Evolutionary conservation across 2,329 filamentous ascomycete species (phyloP).

Genomic region (Hymenoscyphus fraxineus): DNA sequence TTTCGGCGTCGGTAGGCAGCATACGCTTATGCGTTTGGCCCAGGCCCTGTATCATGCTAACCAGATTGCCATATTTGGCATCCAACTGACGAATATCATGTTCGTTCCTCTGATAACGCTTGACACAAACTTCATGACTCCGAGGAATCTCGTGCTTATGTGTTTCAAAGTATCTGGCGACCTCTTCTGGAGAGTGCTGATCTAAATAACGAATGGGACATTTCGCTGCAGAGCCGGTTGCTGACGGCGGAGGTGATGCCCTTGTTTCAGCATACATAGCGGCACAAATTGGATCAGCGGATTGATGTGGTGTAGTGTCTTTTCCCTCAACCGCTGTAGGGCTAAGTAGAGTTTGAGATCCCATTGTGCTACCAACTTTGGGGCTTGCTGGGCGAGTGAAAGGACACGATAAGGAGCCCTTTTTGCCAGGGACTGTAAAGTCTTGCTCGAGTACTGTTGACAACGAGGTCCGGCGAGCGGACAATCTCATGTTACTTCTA

Average conservation of each 20-base stretch:
- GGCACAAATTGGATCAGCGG: constrained; percentile 59
- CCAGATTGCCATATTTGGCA: constrained; percentile 81
- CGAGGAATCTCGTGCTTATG: constrained; percentile 94
- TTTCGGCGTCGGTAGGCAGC: constrained; percentile 56
- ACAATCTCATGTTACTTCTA: constrained; percentile 39
- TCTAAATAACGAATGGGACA: constrained; percentile 93
- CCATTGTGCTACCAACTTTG: constrained; percentile 24
- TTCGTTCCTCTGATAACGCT: constrained; percentile 83
- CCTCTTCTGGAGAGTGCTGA: constrained; percentile 87
- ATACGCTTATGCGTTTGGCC: constrained; percentile 85
- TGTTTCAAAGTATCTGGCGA: constrained; percentile 88
- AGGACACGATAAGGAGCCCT: constrained; percentile 75
- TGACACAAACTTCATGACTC: constrained; percentile 89
- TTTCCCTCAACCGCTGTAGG: constrained; percentile 32
- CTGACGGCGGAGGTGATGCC: constrained; percentile 42
- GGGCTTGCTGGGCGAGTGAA: constrained; percentile 49
- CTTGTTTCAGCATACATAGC: constrained; percentile 58
- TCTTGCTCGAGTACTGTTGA: constrained; percentile 76
- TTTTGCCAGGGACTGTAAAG: constrained; percentile 82
- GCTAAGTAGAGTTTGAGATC: constrained; percentile 26
- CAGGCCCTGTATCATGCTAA: constrained; percentile 90
- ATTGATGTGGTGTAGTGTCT: constrained; percentile 45
- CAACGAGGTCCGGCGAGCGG: constrained; percentile 50
- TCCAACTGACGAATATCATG: constrained; percentile 83
- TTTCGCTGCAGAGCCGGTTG: constrained; percentile 55